phyloP scores from a whole-genome alignment of 83 land plant genomes.

The Larix sibirica region DNA sequence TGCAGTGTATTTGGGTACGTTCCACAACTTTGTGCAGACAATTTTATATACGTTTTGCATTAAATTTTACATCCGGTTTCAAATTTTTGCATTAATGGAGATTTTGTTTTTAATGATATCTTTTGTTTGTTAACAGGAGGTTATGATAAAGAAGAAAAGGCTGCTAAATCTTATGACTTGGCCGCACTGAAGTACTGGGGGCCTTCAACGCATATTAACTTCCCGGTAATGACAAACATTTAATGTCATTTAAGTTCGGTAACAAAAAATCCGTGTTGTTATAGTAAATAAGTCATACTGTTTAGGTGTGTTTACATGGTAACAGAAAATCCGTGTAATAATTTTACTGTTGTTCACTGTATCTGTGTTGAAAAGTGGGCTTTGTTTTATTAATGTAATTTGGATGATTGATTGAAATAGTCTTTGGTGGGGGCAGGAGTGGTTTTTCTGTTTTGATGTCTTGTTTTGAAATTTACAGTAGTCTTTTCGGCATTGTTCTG shows the following conservation, averaged over 20 bases:
- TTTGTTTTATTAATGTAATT: no score
- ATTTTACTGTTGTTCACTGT: background rate
- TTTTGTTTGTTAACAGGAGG: slow-evolving; percentile 11
- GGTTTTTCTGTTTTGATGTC: no score
- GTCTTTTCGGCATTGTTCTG: no score
- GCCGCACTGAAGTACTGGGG: slow-evolving; percentile 37
- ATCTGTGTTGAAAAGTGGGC: no score
- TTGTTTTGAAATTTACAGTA: no score
- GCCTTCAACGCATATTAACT: slow-evolving; percentile 21
- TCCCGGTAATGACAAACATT: slow-evolving; percentile 12
- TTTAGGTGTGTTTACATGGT: no score
- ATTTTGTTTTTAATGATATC: background rate
- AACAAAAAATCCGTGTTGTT: background rate
- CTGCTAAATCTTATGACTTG: slow-evolving; percentile 30
- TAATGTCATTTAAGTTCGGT: background rate
- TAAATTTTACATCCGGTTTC: background rate
- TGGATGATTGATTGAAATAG: no score
- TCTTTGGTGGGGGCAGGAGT: no score
- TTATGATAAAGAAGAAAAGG: slow-evolving; percentile 28
- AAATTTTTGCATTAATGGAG: background rate
- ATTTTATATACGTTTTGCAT: background rate
- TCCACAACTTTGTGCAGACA: background rate
- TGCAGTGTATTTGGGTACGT: slow-evolving; percentile 12
- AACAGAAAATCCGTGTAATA: background rate
- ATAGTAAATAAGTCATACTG: background rate